phyloP scores from a whole-genome alignment of 257 asterid genomes.

The Leptodermis oblonga region DNA sequence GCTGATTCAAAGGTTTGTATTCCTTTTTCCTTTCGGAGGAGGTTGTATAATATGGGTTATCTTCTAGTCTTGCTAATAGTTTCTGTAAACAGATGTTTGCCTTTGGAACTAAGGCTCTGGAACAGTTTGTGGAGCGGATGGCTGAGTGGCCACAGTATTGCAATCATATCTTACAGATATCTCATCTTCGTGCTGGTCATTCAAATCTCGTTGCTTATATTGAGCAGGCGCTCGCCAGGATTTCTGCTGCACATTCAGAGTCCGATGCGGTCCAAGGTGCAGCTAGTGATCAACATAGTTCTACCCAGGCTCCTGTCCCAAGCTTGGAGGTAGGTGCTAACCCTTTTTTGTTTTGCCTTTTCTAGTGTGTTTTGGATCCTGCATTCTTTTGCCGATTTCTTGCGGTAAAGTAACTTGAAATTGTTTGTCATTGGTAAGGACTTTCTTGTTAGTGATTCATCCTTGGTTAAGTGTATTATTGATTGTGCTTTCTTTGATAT shows the following conservation, averaged over 20 bases:
- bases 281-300: conserved; percentile 50
- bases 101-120: conserved; percentile 88
- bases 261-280: conserved; percentile 48
- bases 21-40: background rate
- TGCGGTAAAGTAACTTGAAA: background rate
- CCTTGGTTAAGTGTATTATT: background rate
- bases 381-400: background rate
- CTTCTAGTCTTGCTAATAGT: conserved; percentile 17
- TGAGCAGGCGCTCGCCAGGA: conserved; percentile 65
- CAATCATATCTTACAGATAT: conserved; percentile 90
- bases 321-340: conserved; percentile 53
- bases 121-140: conserved; percentile 91
- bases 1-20: conserved; percentile 74
- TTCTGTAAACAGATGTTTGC: conserved; percentile 69
- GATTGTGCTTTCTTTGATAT: background rate
- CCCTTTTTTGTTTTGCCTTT: background rate
- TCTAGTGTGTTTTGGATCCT: background rate
- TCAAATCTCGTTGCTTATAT: conserved; percentile 62
- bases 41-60: conserved; percentile 3
- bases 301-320: conserved; percentile 40
- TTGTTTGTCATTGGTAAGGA: background rate
- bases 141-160: conserved; percentile 98
- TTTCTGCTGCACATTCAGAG: conserved; percentile 67
- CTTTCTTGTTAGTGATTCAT: background rate
- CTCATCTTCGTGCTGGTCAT: conserved; percentile 80